Evolutionary conservation across 129 eudicot species (phyloP).

Genomic region (Ambrosia trifida): DNA sequence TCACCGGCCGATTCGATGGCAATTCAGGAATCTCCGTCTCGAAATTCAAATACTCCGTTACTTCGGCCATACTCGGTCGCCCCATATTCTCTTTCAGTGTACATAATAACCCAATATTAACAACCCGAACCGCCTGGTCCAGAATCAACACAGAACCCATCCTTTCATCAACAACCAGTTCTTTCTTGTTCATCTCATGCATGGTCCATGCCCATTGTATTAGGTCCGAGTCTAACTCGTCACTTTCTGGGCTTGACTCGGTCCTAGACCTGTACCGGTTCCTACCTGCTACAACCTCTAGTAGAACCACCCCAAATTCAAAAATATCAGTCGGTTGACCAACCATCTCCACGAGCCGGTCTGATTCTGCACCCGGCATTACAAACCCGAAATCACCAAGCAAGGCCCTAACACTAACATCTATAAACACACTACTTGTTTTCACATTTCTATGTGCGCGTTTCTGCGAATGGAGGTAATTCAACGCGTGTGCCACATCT

Average conservation of each 20-base stretch:
- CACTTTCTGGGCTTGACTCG: conserved; percentile 21
- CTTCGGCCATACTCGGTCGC: conserved; percentile 62
- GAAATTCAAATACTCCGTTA: conserved; percentile 44
- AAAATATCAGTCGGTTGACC: conserved; percentile 59
- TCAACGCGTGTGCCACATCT: conserved; percentile 57
- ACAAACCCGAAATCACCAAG: conserved; percentile 63
- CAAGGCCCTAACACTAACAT: conserved; percentile 56
- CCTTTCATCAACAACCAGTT: conserved; percentile 50
- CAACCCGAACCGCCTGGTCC: conserved; percentile 59
- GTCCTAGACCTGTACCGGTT: conserved; percentile 17
- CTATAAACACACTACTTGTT: conserved; percentile 53
- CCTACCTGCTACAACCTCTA: conserved; percentile 69
- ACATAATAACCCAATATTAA: conserved; percentile 62
- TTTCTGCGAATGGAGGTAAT: conserved; percentile 50
- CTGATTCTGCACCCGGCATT: conserved; percentile 39
- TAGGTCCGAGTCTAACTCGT: conserved; percentile 27
- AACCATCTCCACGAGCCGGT: conserved; percentile 49
- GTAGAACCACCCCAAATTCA: conserved; percentile 51
- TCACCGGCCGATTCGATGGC: conserved; percentile 58
- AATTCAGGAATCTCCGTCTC: conserved; percentile 47
- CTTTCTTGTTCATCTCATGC: conserved; percentile 62
- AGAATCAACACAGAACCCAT: conserved; percentile 55
- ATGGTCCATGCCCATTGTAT: conserved; percentile 64
- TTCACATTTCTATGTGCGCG: conserved; percentile 63
- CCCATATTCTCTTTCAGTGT: conserved; percentile 65